Evolutionary conservation across 176 grass and related monocot genomes (phyloP).

Genomic region (Oryza officinalis): DNA sequence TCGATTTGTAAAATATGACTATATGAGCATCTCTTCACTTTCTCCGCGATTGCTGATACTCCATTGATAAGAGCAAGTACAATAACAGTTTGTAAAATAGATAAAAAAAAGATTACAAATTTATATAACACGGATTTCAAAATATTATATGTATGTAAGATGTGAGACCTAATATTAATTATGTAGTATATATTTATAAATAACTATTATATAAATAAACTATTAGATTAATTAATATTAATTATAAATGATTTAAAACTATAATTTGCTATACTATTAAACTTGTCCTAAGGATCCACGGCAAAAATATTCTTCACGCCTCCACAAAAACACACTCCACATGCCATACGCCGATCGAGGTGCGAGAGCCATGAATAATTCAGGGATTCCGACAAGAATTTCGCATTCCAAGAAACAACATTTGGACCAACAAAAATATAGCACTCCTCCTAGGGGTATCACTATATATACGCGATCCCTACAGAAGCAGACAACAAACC

Average conservation of each 20-base stretch:
- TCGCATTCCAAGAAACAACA: slow-evolving; percentile 5
- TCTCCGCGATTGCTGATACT: background rate
- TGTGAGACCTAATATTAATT: too few relatives aligned
- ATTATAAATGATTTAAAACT: too few relatives aligned
- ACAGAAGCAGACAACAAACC: background rate
- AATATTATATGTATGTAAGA: too few relatives aligned
- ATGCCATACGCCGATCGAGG: background rate
- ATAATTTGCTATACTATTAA: too few relatives aligned
- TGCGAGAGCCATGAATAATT: background rate
- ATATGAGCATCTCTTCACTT: background rate
- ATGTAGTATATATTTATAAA: too few relatives aligned
- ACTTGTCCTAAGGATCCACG: too few relatives aligned
- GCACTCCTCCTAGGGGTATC: background rate
- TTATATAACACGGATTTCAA: too few relatives aligned
- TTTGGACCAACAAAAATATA: background rate
- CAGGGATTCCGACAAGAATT: background rate
- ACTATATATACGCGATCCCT: background rate
- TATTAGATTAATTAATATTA: too few relatives aligned
- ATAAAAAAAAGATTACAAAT: too few relatives aligned
- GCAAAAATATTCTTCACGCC: background rate
- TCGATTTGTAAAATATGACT: background rate
- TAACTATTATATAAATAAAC: too few relatives aligned
- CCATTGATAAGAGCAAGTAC: background rate
- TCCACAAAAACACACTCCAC: background rate
- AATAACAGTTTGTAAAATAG: too few relatives aligned